Evolutionary conservation across 768 basidiomycete genomes (phyloP).

Genomic region (Mrakia gelida): DNA sequence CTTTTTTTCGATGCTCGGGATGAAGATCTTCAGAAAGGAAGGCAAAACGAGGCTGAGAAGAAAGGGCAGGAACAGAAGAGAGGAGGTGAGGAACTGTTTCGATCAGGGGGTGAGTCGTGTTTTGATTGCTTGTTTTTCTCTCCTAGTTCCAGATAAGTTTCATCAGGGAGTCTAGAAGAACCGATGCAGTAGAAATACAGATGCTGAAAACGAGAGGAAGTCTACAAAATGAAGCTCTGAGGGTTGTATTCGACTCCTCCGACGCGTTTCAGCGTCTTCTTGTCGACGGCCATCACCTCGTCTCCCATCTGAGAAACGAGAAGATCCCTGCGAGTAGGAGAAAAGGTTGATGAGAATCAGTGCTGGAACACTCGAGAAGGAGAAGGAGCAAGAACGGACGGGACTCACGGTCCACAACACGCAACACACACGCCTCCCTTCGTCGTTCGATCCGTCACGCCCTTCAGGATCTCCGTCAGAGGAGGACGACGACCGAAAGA

Average conservation of each 20-base stretch:
- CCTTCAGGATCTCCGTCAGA: not conserved
- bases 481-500: not conserved
- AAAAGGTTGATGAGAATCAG: not conserved
- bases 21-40: too few relatives aligned
- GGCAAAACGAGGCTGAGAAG: too few relatives aligned
- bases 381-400: not conserved
- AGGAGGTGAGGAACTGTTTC: too few relatives aligned
- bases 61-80: too few relatives aligned
- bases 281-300: not conserved
- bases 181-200: not conserved
- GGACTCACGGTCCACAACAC: slow-evolving; percentile 5
- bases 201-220: not conserved
- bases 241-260: slow-evolving; percentile 12
- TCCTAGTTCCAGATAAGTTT: too few relatives aligned
- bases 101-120: too few relatives aligned
- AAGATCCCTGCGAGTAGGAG: not conserved
- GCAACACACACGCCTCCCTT: not conserved
- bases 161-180: not conserved
- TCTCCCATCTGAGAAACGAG: slow-evolving; percentile 11
- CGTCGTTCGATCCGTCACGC: not conserved
- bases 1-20: too few relatives aligned
- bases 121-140: too few relatives aligned
- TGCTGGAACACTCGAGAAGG: not conserved
- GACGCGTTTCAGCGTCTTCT: slow-evolving; percentile 1
- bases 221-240: slow-evolving; percentile 4